These are phyloP conservation scores for Eucalyptus sp. DNA, from an alignment of 345 rosid genomes.

Conservation along the genomic window DNA sequence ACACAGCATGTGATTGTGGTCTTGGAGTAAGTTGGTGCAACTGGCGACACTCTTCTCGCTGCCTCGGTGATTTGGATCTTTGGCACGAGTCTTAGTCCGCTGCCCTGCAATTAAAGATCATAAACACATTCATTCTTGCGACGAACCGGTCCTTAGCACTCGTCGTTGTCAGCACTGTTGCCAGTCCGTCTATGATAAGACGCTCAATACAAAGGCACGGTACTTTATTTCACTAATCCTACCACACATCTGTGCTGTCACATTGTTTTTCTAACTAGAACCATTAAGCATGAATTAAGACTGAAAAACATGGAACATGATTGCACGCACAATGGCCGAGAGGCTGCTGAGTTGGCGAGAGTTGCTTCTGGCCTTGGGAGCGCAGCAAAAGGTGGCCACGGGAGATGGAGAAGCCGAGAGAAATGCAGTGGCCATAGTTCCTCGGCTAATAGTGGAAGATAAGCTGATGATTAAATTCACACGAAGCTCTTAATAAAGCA, in stretches of 20 bases:
- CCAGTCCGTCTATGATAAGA: background rate
- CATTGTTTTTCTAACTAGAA: background rate
- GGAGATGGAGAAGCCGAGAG: background rate
- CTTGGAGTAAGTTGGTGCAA: constrained; percentile 13
- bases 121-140: background rate
- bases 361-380: background rate
- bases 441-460: background rate
- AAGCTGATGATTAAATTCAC: background rate
- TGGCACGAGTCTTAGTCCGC: constrained; percentile 17
- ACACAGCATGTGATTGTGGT: constrained; percentile 30
- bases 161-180: background rate
- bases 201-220: background rate
- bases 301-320: background rate
- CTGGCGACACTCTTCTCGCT: background rate
- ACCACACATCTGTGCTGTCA: background rate
- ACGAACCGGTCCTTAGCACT: background rate
- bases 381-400: background rate
- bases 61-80: constrained; percentile 11
- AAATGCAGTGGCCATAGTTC: background rate
- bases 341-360: background rate
- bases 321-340: background rate
- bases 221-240: background rate
- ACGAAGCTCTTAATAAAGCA: background rate
- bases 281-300: background rate
- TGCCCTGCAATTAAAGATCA: constrained; percentile 8